These are phyloP conservation scores for Starmera caribaea DNA, from an alignment of 805 yeast genomes.

Conservation along the genomic window DNA sequence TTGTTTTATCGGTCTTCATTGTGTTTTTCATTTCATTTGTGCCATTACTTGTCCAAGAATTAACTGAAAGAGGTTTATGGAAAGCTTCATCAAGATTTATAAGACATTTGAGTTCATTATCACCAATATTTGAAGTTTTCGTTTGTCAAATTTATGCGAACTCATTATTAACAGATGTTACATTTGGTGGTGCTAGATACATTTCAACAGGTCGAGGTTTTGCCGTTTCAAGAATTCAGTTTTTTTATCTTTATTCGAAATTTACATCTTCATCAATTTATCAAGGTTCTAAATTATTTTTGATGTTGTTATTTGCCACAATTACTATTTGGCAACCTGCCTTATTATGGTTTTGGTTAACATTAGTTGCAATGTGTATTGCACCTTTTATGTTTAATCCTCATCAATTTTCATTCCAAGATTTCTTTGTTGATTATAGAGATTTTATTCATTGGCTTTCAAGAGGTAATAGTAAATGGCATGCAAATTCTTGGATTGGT, in stretches of 20 bases:
- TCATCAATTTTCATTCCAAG: conserved; percentile 61
- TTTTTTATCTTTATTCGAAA: conserved; percentile 61
- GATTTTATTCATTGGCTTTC: conserved; percentile 66
- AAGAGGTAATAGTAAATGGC: conserved; percentile 64
- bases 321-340: conserved; percentile 77
- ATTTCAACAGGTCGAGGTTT: conserved; percentile 92
- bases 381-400: conserved; percentile 75
- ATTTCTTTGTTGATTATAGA: conserved; percentile 62
- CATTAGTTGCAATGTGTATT: conserved; percentile 51
- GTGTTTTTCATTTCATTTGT: conserved; percentile 89
- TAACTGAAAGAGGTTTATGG: conserved; percentile 77
- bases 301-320: conserved; percentile 68
- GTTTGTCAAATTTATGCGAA: conserved; percentile 89
- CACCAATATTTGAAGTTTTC: conserved; percentile 91
- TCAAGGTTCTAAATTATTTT: conserved; percentile 59
- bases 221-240: conserved; percentile 75
- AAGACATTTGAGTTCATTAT: conserved; percentile 71
- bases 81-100: conserved; percentile 61
- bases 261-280: conserved; percentile 74
- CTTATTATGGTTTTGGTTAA: conserved; percentile 65
- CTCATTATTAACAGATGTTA: conserved; percentile 62
- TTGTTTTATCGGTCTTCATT: conserved; percentile 81
- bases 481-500: conserved; percentile 71
- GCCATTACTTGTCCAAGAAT: conserved; percentile 80
- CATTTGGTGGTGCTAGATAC: conserved; percentile 88